Evolutionary conservation across 73 alveolate genomes (phyloP), one percentile per base, ranked within the genome.

Genomic region (Paramecium sexaurelia): DNA sequence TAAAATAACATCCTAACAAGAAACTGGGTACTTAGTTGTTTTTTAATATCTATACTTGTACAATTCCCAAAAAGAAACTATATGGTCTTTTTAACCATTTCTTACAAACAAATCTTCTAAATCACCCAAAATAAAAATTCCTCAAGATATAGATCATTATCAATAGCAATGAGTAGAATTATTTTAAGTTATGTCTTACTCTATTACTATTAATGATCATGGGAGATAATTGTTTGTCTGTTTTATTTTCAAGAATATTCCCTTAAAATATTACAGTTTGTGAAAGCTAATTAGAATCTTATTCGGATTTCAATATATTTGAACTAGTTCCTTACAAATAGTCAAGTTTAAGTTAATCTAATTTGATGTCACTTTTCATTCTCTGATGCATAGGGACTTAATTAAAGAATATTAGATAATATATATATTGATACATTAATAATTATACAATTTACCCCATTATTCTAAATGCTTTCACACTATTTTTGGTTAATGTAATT

Each of bases 11-110:
- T 66, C 7, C 5, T 66, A 66, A 66, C 83, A 66, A 66, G 47
- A 29, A 11, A 66, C 83, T 10, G 83, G 32, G 11, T 66, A 13
- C 37, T 66, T 26, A 2, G 43, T 29, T 66, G 83, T 66, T 66
- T 66, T 66, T 32, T 66, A 41, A 24, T 66, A 66, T 66, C 83
- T 41, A 66, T 66, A 66, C 26, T 66, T 66, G 43, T 66, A 66
- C 24, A 66, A 66, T 66, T 66, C 83, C 43, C 20, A 66, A 66
- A 66, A 66, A 24, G 83, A 66, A 51, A 51, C 11, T 51, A 51
- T 17, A 17, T 51, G 27, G 13, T 51, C 22, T 3, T 5, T 51
- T 51, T 51, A 51, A 17, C 17, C 67, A 51, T 51, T 51, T 51
- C 67, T 29, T 10, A 51, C 67, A 17, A 29, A 29, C 67, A 51